Base-by-base conservation (phyloP, 148 eudicot species). In the Agrostemma githago region DNA sequence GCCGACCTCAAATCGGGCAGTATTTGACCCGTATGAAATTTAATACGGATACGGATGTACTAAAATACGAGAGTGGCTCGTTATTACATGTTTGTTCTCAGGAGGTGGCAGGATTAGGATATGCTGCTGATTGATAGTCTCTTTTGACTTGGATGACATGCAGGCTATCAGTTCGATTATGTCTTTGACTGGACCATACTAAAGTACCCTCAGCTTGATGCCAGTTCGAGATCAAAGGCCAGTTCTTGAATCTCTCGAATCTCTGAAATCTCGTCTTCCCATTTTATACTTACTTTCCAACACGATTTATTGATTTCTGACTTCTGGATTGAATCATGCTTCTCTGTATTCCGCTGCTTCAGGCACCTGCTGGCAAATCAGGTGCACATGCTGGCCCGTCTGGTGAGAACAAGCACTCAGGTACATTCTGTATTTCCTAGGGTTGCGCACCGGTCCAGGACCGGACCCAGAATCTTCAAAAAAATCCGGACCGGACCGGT, bases 101-200 rank as follows among this genome's bases (percentile, higher is more conserved):
- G 3, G 37, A 42, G 44, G 37, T 21, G 44, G 8, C 5, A 21
- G 12, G 37, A 41, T 56, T 2, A 21, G 12, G 37, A 41, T 56
- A 19, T 68, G 57, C 26, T 34, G 44, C 66, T 16, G 21, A 51
- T 39, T 48, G 15, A 74, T 61, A 42, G 56, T 63, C 34, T 63
- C 34, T 68, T 40, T 40, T 78, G 41, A 68, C 48, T 11, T 70
- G 64, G 39, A 59, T 72, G 72, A 62, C 72, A 63, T 72, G 46
- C 85, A 89, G 91, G 91, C 57, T 89, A 88, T 68, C 87, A 84
- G 41, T 85, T 87, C 78, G 93, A 89, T 78, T 89, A 84, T 77
- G 89, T 89, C 15, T 89, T 89, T 66, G 89, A 88, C 56, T 89
- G 95, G 95, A 88, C 95, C 59, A 82, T 86, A 68, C 74, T 89